These are phyloP conservation scores for Ensete glaucum DNA, from an alignment of 176 grass and related monocot species.

Conservation along the genomic window DNA sequence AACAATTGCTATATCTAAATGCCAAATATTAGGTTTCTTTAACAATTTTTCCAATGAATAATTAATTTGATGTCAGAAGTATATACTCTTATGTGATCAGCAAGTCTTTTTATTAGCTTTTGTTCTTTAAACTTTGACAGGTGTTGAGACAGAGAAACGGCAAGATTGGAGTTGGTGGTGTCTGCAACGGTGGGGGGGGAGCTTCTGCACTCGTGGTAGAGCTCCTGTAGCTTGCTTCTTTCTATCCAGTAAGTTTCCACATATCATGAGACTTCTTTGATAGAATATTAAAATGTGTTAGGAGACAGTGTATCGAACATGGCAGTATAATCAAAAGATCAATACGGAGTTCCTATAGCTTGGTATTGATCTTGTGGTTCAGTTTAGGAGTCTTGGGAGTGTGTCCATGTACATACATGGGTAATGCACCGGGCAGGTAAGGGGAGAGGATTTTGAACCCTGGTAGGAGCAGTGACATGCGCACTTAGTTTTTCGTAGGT, in stretches of 20 bases:
- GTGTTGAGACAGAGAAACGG: constrained; percentile 58
- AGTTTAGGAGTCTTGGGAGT: too few relatives aligned
- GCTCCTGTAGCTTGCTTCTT: constrained; percentile 26
- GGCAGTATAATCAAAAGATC: too few relatives aligned
- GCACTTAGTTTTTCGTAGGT: too few relatives aligned
- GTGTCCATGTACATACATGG: too few relatives aligned
- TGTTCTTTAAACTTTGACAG: constrained; percentile 25
- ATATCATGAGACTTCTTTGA: not conserved
- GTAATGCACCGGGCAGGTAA: too few relatives aligned
- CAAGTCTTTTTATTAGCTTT: not conserved
- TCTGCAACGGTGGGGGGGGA: constrained; percentile 90
- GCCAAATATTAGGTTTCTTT: not conserved
- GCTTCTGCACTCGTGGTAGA: constrained; percentile 77
- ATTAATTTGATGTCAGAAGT: not conserved
- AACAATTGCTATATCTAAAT: not conserved
- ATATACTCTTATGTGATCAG: not conserved
- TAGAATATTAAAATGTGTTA: too few relatives aligned
- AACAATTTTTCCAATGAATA: not conserved
- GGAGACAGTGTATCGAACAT: too few relatives aligned
- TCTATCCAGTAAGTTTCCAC: not conserved
- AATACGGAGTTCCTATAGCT: too few relatives aligned
- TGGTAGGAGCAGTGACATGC: too few relatives aligned
- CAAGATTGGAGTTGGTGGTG: constrained; percentile 71
- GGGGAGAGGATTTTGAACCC: too few relatives aligned
- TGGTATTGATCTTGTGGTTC: too few relatives aligned